Base-by-base conservation (phyloP, 2,329 filamentous ascomycete genomes). In the Verticillium longisporum region DNA sequence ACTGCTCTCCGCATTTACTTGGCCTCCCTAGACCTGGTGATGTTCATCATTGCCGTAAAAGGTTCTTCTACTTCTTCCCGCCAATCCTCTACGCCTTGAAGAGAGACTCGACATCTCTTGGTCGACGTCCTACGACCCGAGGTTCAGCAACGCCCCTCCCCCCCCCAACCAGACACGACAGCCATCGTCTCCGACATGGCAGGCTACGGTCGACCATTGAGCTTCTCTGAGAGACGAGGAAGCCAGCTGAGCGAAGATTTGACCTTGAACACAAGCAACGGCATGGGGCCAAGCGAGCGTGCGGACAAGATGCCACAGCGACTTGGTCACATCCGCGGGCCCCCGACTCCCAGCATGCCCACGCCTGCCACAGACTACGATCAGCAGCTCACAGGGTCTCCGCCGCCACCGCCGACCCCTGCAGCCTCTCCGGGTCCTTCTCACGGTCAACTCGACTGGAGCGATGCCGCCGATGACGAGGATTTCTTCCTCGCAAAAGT, bases 401-500 rank as follows among this genome's bases (percentile, higher is more conserved):
- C 86, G 38, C 86, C 86, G 13, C 85, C 84, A 33, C 86, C 86
- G 53, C 86, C 86, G 1, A 88, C 86, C 2, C 86, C 86, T 0
- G 86, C 86, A 21, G 86, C 86, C 11, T 88, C 85, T 50, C 86
- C 86, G 4, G 85, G 86, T 1, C 86, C 86, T 6, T 82, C 83
- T 6, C 80, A 85, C 66, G 78, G 78, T 63, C 83, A 84, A 65
- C 82, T 83, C 13, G 88, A 91, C 75, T 93, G 90, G 90, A 91
- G 87, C 70, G 86, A 87, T 64, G 88, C 88, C 21, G 88, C 88
- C 53, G 89, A 92, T 63, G 86, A 91, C 70, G 91, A 97, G 72
- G 91, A 96, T 71, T 85, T 89, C 66, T 91, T 94, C 68, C 83
- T 96, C 60, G 82, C 91, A 66, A 88, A 92, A 70, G 87, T 95